A percentile compares a stretch with the other conserved stretches of the same genome.
These are phyloP conservation scores for Trichoderma cornu-damae DNA, from an alignment of 2,329 filamentous ascomycete species.

Conservation along the genomic window DNA sequence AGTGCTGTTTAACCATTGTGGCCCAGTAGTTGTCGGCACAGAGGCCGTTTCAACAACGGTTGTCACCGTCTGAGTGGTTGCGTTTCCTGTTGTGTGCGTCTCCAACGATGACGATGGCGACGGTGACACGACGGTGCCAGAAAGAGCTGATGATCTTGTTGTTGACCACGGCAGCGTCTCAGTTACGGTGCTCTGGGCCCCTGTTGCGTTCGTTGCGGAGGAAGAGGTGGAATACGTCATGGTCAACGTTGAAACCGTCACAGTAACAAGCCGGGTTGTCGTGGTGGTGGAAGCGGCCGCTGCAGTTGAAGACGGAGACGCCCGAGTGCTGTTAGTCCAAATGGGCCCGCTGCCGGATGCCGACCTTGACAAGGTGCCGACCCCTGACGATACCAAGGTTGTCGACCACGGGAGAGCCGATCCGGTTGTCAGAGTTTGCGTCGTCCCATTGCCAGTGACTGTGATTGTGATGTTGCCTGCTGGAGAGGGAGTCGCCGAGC, in stretches of 20 bases:
- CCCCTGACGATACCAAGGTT: conserved; percentile 22
- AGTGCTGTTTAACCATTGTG: conserved; percentile 1
- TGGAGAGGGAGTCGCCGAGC: conserved; percentile 10
- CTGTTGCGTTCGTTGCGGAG: background rate
- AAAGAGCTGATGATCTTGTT: background rate
- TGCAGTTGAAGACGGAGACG: background rate
- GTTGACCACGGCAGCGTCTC: conserved; percentile 3
- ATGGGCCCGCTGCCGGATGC: background rate
- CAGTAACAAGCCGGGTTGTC: conserved; percentile 9
- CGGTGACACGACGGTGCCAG: background rate
- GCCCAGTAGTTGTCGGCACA: background rate
- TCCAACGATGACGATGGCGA: background rate
- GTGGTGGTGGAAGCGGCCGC: conserved; percentile 1
- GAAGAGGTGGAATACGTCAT: background rate
- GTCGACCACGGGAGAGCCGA: conserved; percentile 14
- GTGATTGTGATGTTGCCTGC: conserved; percentile 21
- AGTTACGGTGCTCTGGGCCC: background rate
- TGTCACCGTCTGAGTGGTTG: background rate
- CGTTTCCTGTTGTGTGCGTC: background rate
- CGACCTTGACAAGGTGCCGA: background rate
- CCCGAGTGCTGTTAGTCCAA: conserved; percentile 16
- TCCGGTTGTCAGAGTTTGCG: conserved; percentile 15
- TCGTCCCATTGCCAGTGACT: conserved; percentile 14
- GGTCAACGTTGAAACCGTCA: conserved; percentile 13
- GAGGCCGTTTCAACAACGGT: background rate